A percentile compares a stretch with the other conserved stretches of the same genome.
phyloP scores from a whole-genome alignment of 1,284 basidiomycete species.

The Tausonia pullulans region DNA sequence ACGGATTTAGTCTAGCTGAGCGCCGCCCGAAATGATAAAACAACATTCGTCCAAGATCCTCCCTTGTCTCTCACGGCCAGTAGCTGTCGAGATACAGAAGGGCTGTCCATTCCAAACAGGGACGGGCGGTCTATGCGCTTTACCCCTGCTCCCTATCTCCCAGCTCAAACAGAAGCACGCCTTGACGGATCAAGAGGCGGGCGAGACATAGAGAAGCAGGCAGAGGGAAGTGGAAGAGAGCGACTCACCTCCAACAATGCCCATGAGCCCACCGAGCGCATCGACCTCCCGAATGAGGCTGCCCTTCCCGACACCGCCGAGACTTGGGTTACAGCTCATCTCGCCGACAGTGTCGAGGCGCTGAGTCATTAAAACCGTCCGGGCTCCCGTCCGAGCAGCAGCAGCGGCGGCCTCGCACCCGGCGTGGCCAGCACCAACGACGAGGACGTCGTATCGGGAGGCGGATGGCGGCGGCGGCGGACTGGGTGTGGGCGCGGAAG shows the following conservation, averaged over 20 bases:
- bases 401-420: conserved; percentile 82
- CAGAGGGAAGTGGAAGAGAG: neutral
- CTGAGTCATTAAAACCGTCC: conserved; percentile 69
- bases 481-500: neutral
- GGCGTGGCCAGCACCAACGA: conserved; percentile 86
- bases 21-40: neutral
- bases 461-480: neutral
- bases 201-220: neutral
- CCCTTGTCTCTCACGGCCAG: too few relatives aligned
- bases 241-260: conserved; percentile 52
- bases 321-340: conserved; percentile 80
- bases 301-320: conserved; percentile 80
- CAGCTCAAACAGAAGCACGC: neutral
- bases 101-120: too few relatives aligned
- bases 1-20: too few relatives aligned
- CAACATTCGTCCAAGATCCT: neutral
- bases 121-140: too few relatives aligned
- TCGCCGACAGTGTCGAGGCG: conserved; percentile 69
- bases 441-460: conserved; percentile 46
- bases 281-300: conserved; percentile 79
- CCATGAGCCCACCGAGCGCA: conserved; percentile 73
- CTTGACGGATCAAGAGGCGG: neutral
- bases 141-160: too few relatives aligned
- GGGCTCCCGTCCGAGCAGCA: conserved; percentile 66
- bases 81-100: too few relatives aligned